Evolutionary conservation across 805 yeast species (phyloP).

Genomic region (Myxozyma geophila): DNA sequence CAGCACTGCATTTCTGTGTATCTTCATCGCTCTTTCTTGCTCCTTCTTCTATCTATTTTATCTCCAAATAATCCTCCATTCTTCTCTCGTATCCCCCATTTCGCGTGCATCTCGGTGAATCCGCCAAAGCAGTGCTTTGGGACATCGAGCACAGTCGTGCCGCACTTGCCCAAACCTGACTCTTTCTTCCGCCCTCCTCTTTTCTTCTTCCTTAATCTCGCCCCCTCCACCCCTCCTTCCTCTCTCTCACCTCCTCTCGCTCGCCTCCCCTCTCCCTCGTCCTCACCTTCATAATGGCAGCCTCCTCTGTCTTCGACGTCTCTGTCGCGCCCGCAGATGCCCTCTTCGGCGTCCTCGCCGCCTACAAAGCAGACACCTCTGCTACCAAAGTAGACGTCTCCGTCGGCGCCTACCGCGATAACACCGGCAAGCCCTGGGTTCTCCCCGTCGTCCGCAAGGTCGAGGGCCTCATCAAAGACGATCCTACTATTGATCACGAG

Average conservation of each 20-base stretch:
- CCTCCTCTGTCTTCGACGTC: constrained; percentile 34
- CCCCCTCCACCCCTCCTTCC: neutral
- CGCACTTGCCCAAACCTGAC: neutral
- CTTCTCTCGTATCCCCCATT: no score
- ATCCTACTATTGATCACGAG: constrained; percentile 78
- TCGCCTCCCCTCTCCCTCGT: neutral
- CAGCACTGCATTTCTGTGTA: no score
- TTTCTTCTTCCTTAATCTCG: neutral
- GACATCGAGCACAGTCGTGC: neutral
- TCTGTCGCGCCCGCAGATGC: constrained; percentile 41
- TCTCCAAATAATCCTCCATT: no score
- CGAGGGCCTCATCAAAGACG: constrained; percentile 66
- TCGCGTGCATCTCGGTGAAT: neutral
- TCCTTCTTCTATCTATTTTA: no score
- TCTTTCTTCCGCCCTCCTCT: neutral
- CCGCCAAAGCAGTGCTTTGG: neutral
- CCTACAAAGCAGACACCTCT: constrained; percentile 45
- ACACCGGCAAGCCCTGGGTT: constrained; percentile 71
- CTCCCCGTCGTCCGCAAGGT: constrained; percentile 71
- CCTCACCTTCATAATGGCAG: neutral
- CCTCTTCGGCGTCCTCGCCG: constrained; percentile 40
- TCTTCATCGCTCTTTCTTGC: no score
- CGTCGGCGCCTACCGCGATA: constrained; percentile 78
- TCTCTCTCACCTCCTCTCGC: neutral
- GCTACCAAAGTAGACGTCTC: constrained; percentile 79